Percentiles rank a stretch among this genome's conserved stretches.
Evolutionary conservation across 306 rosid genomes (phyloP).

Genomic region (Astragalus membranaceus): DNA sequence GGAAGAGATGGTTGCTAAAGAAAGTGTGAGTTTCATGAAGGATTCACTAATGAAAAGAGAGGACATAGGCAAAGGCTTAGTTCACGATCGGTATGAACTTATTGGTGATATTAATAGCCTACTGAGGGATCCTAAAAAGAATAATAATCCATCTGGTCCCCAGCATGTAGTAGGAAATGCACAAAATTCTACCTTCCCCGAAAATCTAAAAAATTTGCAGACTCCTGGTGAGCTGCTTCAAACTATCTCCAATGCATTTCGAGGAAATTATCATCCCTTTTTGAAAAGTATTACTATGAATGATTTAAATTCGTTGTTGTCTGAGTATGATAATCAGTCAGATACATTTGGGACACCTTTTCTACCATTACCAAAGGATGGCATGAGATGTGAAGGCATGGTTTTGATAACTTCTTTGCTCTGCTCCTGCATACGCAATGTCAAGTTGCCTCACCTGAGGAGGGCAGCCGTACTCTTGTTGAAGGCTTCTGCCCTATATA

Average conservation of each 20-base stretch:
- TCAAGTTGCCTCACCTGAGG: constrained; percentile 86
- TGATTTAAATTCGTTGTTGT: constrained; percentile 67
- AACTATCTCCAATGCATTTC: constrained; percentile 68
- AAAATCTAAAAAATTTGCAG: constrained; percentile 48
- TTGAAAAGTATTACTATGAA: constrained; percentile 66
- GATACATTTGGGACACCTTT: constrained; percentile 89
- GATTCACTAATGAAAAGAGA: constrained; percentile 39
- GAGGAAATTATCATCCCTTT: constrained; percentile 80
- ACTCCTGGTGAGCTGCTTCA: constrained; percentile 82
- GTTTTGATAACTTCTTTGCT: constrained; percentile 89
- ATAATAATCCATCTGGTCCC: constrained; percentile 37
- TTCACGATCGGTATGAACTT: constrained; percentile 60
- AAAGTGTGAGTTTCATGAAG: constrained; percentile 46
- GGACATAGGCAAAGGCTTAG: constrained; percentile 48
- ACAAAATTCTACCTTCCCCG: constrained; percentile 45
- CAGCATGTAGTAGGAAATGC: constrained; percentile 36
- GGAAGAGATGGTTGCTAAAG: constrained; percentile 51
- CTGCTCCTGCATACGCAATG: constrained; percentile 91
- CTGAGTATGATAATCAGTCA: constrained; percentile 81
- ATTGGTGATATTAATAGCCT: constrained; percentile 68
- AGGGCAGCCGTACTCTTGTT: constrained; percentile 84
- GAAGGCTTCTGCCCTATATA: constrained; percentile 80
- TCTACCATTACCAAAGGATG: constrained; percentile 67
- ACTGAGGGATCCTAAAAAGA: constrained; percentile 63
- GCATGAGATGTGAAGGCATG: constrained; percentile 94